These are phyloP conservation scores for Starmerella roubikii DNA, from an alignment of 805 yeast genomes.

Conservation along the genomic window DNA sequence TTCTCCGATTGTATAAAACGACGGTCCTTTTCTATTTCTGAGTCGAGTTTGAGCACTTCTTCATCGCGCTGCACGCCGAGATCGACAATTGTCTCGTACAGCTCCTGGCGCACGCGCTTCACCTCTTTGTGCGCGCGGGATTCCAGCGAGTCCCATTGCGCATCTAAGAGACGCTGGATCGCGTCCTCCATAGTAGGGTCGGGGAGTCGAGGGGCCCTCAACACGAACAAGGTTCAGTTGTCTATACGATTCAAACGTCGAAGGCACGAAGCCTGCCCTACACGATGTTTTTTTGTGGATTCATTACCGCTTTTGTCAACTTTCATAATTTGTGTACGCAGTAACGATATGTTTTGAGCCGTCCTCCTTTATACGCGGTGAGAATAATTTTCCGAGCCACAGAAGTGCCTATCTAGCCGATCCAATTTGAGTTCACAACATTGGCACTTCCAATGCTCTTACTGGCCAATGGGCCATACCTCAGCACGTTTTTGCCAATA, in stretches of 20 bases:
- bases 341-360: too few species aligned
- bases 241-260: neutral
- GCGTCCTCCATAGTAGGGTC: conserved; percentile 12
- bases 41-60: neutral
- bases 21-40: neutral
- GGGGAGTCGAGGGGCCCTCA: too few species aligned
- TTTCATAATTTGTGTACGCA: too few species aligned
- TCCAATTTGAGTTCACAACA: too few species aligned
- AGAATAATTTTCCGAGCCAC: too few species aligned
- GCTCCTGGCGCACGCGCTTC: conserved; percentile 2
- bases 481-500: too few species aligned
- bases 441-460: too few species aligned
- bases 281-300: neutral
- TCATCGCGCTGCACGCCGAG: conserved; percentile 5
- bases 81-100: conserved; percentile 6
- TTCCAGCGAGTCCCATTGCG: conserved; percentile 20
- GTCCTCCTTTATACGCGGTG: too few species aligned
- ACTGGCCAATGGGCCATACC: too few species aligned
- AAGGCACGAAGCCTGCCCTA: too few species aligned
- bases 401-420: too few species aligned
- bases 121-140: conserved; percentile 11
- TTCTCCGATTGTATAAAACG: neutral
- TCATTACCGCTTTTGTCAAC: neutral
- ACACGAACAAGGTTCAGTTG: too few species aligned
- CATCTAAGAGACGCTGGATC: conserved; percentile 15